A percentile compares a stretch with the other conserved stretches of the same genome.
These are phyloP conservation scores for Zelonia costaricensis DNA, from an alignment of 208 protist species.

Conservation along the genomic window DNA sequence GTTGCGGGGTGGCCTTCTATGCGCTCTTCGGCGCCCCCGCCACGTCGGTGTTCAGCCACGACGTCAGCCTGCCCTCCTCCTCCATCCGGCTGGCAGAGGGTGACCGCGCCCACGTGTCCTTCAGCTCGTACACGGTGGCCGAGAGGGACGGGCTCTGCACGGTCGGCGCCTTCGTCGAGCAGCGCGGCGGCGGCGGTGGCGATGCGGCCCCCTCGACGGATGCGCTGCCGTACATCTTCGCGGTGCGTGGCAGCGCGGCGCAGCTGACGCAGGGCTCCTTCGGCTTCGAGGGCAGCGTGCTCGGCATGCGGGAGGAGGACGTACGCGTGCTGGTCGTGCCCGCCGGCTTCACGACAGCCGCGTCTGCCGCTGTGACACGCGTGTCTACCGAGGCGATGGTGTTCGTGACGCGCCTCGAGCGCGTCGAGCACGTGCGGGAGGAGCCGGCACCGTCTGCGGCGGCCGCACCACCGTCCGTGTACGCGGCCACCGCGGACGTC, in stretches of 20 bases:
- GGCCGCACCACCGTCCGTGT: slow-evolving; percentile 21
- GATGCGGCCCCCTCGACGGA: slow-evolving; percentile 1
- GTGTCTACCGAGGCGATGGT: slow-evolving; percentile 29
- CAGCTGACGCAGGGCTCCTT: slow-evolving; percentile 35
- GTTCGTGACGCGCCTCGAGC: slow-evolving; percentile 60
- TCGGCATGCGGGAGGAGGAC: slow-evolving; percentile 62
- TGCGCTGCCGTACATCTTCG: slow-evolving; percentile 42
- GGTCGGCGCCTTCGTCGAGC: slow-evolving; percentile 15
- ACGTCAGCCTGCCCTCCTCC: slow-evolving; percentile 45
- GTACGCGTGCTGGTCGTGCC: slow-evolving; percentile 50
- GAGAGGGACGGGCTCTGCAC: slow-evolving; percentile 22
- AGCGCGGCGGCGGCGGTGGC: slow-evolving; percentile 14
- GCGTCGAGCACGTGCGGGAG: slow-evolving; percentile 39
- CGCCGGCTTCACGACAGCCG: slow-evolving; percentile 21
- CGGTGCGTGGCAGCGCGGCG: slow-evolving; percentile 36
- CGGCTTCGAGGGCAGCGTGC: slow-evolving; percentile 67
- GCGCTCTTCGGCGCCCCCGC: slow-evolving; percentile 44
- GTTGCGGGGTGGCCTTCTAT: slow-evolving; percentile 68
- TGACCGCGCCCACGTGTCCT: slow-evolving; percentile 38
- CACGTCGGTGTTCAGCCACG: slow-evolving; percentile 36
- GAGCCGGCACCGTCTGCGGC: slow-evolving; percentile 1
- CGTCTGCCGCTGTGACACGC: slow-evolving; percentile 28
- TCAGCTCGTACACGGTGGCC: slow-evolving; percentile 42
- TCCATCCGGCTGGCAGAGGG: slow-evolving; percentile 36
- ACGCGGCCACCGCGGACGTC: slow-evolving; percentile 21